phyloP scores from a whole-genome alignment of 306 rosid genomes.

The Malus fusca region DNA sequence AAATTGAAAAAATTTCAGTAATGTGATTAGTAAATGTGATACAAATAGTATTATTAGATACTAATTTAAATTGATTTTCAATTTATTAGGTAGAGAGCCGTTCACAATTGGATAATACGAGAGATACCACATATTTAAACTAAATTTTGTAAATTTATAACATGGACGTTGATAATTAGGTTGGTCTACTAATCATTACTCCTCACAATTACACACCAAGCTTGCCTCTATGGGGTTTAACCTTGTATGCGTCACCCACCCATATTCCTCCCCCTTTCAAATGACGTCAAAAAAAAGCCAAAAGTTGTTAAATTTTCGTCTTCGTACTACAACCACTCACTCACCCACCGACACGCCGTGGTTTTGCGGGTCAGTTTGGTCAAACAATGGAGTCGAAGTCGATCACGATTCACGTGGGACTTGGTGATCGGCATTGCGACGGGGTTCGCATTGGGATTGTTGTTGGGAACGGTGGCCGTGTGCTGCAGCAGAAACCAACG shows the following conservation, averaged over 20 bases:
- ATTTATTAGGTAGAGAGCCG: background rate
- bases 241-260: background rate
- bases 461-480: background rate
- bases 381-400: background rate
- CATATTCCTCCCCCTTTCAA: background rate
- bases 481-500: background rate
- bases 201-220: background rate
- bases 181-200: too few relatives aligned
- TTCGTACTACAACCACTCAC: background rate
- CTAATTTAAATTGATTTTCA: background rate
- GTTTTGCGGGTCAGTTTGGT: background rate
- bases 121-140: too few relatives aligned
- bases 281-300: background rate
- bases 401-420: background rate
- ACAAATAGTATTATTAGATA: too few relatives aligned
- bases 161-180: too few relatives aligned
- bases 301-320: background rate
- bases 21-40: too few relatives aligned
- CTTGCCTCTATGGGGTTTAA: background rate
- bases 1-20: too few relatives aligned
- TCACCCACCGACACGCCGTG: background rate
- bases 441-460: background rate
- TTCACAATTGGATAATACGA: background rate
- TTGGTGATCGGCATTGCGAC: background rate
- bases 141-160: too few relatives aligned